A percentile compares a stretch with the other conserved stretches of the same genome.
Evolutionary conservation across 345 rosid genomes (phyloP).

Genomic region (Trapa incisa): DNA sequence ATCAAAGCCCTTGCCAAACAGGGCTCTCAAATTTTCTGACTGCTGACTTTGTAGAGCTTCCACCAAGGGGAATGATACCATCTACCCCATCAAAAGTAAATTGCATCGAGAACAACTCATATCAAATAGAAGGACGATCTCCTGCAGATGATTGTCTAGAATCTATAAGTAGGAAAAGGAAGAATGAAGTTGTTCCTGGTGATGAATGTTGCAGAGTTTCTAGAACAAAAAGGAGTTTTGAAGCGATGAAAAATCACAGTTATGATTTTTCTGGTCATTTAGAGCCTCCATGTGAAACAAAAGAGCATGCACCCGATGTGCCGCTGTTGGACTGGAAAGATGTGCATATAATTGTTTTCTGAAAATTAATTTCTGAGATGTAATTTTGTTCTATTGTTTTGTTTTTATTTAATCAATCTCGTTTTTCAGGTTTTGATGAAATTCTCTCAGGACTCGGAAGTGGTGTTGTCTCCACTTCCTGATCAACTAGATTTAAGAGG

Average conservation of each 20-base stretch:
- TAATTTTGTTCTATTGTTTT: conserved; percentile 9
- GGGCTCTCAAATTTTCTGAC: conserved; percentile 4
- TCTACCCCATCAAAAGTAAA: conserved; percentile 14
- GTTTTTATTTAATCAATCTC: conserved; percentile 7
- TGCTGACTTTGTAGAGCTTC: conserved; percentile 12
- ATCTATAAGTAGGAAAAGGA: conserved; percentile 44
- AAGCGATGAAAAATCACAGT: conserved; percentile 6
- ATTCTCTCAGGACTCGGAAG: conserved; percentile 35
- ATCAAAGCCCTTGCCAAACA: conserved; percentile 11
- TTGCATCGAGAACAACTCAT: conserved; percentile 9
- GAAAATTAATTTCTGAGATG: background rate
- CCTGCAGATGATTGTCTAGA: conserved; percentile 20
- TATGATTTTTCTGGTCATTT: conserved; percentile 14
- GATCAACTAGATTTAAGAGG: conserved; percentile 35
- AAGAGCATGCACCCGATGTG: conserved; percentile 19
- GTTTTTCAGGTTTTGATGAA: conserved; percentile 49
- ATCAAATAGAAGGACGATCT: conserved; percentile 12
- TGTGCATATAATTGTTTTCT: conserved; percentile 22
- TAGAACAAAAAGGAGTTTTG: conserved; percentile 10
- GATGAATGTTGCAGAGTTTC: conserved; percentile 19
- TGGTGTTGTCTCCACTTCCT: conserved; percentile 33
- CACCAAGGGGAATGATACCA: conserved; percentile 13
- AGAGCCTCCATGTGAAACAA: conserved; percentile 22
- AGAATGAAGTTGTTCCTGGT: conserved; percentile 17
- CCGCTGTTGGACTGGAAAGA: conserved; percentile 38